Evolutionary conservation across 202 grass and related monocot species (phyloP).

Genomic region (Carex arenaria): DNA sequence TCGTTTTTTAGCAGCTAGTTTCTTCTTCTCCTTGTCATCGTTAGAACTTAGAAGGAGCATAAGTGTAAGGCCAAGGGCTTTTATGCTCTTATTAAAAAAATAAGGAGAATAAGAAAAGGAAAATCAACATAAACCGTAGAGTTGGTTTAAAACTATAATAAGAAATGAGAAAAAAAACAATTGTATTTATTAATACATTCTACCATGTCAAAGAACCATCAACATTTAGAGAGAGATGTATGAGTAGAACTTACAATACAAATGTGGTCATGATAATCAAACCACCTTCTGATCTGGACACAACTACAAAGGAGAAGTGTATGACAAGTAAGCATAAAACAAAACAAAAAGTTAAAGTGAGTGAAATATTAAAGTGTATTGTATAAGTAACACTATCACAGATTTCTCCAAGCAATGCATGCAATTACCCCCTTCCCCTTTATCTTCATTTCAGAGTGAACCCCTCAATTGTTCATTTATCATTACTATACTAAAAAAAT

Average conservation of each 20-base stretch:
- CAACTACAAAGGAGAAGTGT: slow-evolving; percentile 36
- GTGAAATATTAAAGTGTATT: slow-evolving; percentile 1
- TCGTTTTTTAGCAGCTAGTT: no score
- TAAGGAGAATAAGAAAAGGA: slow-evolving; percentile 12
- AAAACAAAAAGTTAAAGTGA: slow-evolving; percentile 2
- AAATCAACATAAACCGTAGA: slow-evolving; percentile 7
- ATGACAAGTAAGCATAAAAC: slow-evolving; percentile 8
- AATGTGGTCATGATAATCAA: slow-evolving; percentile 83
- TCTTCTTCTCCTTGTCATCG: no score
- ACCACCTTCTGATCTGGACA: slow-evolving; percentile 91
- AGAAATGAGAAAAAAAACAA: slow-evolving; percentile 49
- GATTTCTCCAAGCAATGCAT: background rate
- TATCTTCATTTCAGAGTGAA: background rate
- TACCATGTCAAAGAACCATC: slow-evolving; percentile 48
- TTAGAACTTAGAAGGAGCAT: slow-evolving; percentile 22
- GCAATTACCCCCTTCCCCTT: background rate
- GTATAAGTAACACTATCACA: background rate
- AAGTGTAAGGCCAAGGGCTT: slow-evolving; percentile 41
- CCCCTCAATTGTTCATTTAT: background rate
- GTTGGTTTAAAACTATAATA: slow-evolving; percentile 3
- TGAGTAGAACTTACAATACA: slow-evolving; percentile 77
- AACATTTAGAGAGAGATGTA: slow-evolving; percentile 39
- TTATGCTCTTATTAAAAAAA: slow-evolving; percentile 8
- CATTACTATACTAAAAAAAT: background rate
- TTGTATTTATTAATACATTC: slow-evolving; percentile 58